phyloP scores from a whole-genome alignment of 2,329 filamentous ascomycete genomes.

The Epicoccum sorghinum region DNA sequence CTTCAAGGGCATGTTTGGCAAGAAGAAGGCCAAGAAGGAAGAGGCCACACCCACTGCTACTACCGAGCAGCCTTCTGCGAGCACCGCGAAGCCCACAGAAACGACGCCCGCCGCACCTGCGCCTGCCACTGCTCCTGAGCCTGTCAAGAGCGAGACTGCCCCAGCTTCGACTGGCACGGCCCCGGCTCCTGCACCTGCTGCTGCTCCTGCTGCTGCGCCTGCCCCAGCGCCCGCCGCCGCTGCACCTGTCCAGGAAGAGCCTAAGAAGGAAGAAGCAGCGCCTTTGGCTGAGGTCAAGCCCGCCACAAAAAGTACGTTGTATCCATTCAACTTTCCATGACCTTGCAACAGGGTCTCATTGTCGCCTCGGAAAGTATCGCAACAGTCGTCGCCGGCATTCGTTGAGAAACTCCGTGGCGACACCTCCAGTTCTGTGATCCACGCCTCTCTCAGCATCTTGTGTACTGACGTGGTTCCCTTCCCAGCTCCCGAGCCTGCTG shows the following conservation, averaged over 20 bases:
- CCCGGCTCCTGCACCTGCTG: constrained; percentile 16
- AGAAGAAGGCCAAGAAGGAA: constrained; percentile 43
- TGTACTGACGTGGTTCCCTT: constrained; percentile 30
- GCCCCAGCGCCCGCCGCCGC: constrained; percentile 13
- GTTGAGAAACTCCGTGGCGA: too few species aligned
- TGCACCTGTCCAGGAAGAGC: constrained; percentile 21
- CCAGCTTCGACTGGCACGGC: constrained; percentile 10
- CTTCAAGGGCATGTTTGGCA: constrained; percentile 46
- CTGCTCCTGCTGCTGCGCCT: constrained; percentile 22
- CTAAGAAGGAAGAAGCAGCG: constrained; percentile 37
- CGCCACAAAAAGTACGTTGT: constrained; percentile 44
- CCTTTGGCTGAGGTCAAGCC: constrained; percentile 41
- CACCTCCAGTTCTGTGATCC: too few species aligned
- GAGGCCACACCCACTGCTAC: constrained; percentile 35
- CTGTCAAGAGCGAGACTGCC: constrained; percentile 17
- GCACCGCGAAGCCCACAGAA: constrained; percentile 40
- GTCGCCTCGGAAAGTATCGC: too few species aligned
- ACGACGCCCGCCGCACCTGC: constrained; percentile 42
- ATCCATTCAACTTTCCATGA: constrained; percentile 18
- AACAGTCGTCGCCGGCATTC: too few species aligned
- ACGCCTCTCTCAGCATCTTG: too few species aligned
- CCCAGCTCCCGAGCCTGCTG: constrained; percentile 42
- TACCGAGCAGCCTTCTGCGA: constrained; percentile 30
- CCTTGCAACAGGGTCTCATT: background rate
- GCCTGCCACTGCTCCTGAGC: constrained; percentile 30